Conservation (phyloP, 495 filamentous ascomycete species). For the Tuber indicum region DNA sequence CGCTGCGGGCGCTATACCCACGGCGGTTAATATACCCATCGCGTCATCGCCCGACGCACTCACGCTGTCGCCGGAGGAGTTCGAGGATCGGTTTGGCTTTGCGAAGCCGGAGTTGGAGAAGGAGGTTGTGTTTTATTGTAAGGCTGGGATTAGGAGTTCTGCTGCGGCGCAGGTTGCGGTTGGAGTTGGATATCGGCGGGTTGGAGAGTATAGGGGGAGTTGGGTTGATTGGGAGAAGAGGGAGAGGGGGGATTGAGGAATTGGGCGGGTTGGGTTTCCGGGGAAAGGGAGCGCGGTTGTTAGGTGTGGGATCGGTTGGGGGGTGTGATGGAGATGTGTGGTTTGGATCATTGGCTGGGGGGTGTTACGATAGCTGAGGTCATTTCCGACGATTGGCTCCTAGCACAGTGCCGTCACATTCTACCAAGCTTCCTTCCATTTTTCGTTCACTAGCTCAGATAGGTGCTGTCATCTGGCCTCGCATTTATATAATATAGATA, state of each 20-base stretch:
- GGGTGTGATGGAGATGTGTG: constrained; percentile 3
- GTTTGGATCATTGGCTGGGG: background rate
- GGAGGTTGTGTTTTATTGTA: constrained; percentile 85
- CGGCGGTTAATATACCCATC: constrained; percentile 72
- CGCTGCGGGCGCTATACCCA: constrained; percentile 67
- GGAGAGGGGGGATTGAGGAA: constrained; percentile 49
- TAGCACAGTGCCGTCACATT: background rate
- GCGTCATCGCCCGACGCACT: constrained; percentile 68
- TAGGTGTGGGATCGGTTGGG: background rate
- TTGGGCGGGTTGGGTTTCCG: background rate
- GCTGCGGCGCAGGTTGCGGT: constrained; percentile 75
- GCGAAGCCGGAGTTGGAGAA: constrained; percentile 51
- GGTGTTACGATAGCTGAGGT: background rate
- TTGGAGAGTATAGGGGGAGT: constrained; percentile 80
- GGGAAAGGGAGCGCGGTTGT: background rate
- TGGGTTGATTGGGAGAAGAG: constrained; percentile 80
- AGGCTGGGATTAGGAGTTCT: constrained; percentile 72
- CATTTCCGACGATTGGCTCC: background rate
- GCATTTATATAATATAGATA: background rate
- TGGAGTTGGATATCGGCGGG: constrained; percentile 64
- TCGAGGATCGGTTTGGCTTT: constrained; percentile 66
- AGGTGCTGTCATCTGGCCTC: background rate
- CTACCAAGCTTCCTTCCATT: background rate
- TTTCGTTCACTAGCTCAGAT: background rate
- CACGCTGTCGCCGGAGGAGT: constrained; percentile 66